Base-by-base conservation (phyloP, 352 stramenopile species). In the Globisporangium middletonii region DNA sequence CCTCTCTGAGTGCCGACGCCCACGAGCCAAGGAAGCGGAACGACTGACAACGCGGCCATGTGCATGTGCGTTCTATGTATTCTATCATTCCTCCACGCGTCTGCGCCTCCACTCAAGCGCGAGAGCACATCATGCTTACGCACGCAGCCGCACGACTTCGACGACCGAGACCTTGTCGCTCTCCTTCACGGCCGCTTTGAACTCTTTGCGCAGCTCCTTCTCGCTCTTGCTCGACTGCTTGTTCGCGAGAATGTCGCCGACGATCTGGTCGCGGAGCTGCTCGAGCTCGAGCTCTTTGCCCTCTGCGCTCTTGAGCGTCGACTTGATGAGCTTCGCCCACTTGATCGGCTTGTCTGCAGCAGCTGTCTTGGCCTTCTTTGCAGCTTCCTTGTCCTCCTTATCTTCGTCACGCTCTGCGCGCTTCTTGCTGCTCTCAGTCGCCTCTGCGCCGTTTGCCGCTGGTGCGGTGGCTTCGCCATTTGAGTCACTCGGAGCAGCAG, bases 271-370 rank as follows among this genome's bases (percentile, higher is more conserved):
- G 49, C 68, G 69, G 43, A 92, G 70, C 53, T 43, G 48, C 48
- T 71, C 66, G 48, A 89, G 64, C 18, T 92, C 76, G 54, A 92
- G 51, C 53, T 87, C 61, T 50, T 77, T 81, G 13, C 45, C 63
- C 6, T 60, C 35, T 27, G 71, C 48, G 15, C 64, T 74, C 62
- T 88, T 88, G 9, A 90, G 59, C 54, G 64, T 59, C 26, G 61
- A 55, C 54, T 84, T 86, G 42, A 92, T 77, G 0, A 88, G 60
- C 59, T 92, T 90, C 49, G 62, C 55, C 83, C 79, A 92, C 60
- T 90, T 93, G 60, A 89, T 55, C 8, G 66, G 50, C 42, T 82
- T 79, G 26, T 69, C 30, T 35, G 30, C 30, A 9, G 30, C 30
- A 35, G 30, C 62, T 4, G 61, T 59, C 30, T 78, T 67, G 7